Evolutionary conservation across 805 yeast species (phyloP).

Genomic region (Lachancea kluyveri): DNA sequence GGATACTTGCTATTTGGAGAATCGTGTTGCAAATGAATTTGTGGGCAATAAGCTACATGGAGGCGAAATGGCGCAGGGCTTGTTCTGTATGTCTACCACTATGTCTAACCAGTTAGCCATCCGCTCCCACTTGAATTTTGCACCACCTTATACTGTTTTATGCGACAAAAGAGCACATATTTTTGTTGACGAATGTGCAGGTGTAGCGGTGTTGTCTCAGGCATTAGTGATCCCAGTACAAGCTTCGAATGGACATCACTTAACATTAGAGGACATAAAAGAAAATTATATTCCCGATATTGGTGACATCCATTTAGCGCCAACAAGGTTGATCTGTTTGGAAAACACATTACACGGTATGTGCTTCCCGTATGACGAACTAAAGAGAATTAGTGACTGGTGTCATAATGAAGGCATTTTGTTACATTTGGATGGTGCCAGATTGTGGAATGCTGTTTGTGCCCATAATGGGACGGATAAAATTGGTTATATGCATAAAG

Average conservation of each 20-base stretch:
- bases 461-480: conserved; percentile 3
- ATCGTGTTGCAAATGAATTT: conserved; percentile 48
- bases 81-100: conserved; percentile 76
- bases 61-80: conserved; percentile 59
- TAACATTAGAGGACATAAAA: conserved; percentile 67
- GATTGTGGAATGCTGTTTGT: conserved; percentile 70
- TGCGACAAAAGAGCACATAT: conserved; percentile 77
- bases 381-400: conserved; percentile 54
- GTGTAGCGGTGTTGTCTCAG: conserved; percentile 71
- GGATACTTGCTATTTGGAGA: conserved; percentile 52
- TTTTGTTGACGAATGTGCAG: conserved; percentile 75
- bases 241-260: conserved; percentile 58
- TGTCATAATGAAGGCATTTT: conserved; percentile 47
- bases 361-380: conserved; percentile 64
- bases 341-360: conserved; percentile 79
- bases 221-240: conserved; percentile 73
- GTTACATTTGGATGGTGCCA: conserved; percentile 78
- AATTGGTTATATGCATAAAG: conserved; percentile 53
- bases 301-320: conserved; percentile 73
- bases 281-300: conserved; percentile 49
- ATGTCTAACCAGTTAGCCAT: conserved; percentile 74
- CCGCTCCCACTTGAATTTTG: conserved; percentile 50
- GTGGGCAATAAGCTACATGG: conserved; percentile 5
- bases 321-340: conserved; percentile 67
- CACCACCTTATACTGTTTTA: conserved; percentile 73